A percentile compares a stretch with the other conserved stretches of the same genome.
Evolutionary conservation across 108 stramenopile species (phyloP).

Genomic region (Cyclotella atomus): DNA sequence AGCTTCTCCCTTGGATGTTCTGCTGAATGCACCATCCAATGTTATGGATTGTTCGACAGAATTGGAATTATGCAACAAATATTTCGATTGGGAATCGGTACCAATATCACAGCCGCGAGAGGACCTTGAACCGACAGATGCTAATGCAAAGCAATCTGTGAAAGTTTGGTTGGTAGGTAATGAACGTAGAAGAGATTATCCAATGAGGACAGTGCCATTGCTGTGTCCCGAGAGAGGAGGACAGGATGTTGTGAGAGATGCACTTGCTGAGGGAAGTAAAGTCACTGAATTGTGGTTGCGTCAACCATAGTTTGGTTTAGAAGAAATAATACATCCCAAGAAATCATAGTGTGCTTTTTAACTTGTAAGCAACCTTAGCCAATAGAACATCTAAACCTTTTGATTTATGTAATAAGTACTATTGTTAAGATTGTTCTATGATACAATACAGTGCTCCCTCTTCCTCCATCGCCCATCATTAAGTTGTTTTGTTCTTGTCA

Average conservation of each 20-base stretch:
- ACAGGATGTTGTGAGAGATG: constrained; percentile 27
- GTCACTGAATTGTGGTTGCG: constrained; percentile 40
- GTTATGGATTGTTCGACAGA: not conserved
- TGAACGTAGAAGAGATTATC: constrained; percentile 56
- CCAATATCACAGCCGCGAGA: not conserved
- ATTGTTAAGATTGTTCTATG: not conserved
- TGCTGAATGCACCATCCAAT: constrained; percentile 24
- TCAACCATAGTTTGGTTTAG: constrained; percentile 18
- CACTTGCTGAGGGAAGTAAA: constrained; percentile 25
- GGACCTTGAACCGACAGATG: not conserved
- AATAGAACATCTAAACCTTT: no score
- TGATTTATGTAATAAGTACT: not conserved
- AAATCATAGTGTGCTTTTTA: no score
- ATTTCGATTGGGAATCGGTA: constrained; percentile 26
- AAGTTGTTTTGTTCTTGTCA: not conserved
- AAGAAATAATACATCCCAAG: no score
- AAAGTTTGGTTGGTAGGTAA: constrained; percentile 83
- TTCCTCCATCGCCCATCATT: not conserved
- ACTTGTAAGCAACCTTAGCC: no score
- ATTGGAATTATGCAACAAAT: constrained; percentile 27
- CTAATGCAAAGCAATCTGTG: constrained; percentile 35
- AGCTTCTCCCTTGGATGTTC: constrained; percentile 67
- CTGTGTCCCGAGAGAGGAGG: constrained; percentile 31
- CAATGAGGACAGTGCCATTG: constrained; percentile 55
- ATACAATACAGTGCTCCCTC: not conserved